Evolutionary conservation across 768 basidiomycete species (phyloP), one percentile per base, ranked within the genome.

Genomic region (Trametes cingulata): DNA sequence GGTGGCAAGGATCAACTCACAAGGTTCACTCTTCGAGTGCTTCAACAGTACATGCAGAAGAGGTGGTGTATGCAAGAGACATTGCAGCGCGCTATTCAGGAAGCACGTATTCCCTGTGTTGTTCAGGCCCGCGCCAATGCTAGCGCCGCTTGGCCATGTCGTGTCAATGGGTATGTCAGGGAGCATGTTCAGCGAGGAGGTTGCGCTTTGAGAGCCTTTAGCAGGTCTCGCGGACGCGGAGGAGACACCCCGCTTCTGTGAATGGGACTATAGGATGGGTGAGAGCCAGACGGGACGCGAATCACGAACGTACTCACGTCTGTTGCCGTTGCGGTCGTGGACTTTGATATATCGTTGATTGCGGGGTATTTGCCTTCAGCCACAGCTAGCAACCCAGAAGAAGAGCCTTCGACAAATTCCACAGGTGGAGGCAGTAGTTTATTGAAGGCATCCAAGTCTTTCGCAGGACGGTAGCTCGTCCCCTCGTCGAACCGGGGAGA

Each of bases 31-130:
- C 63, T 74, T 79, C 36, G 72, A 74, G 67, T 88, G 88, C 8
- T 72, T 72, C 41, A 75, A 52, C 39, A 93, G 72, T 42, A 89
- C 69, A 61, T 80, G 82, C 37, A 94, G 78, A 24, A 99, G 80
- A 2, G 95, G 93, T 9, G 95, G 86, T 0, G 96, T 98, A 69
- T 98, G 95, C 14, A 97, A 74, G 50, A 98, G 82, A 67, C 93
- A 94, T 76, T 99, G 97, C 49, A 98, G 75, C 20, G 89, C 91
- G 65, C 93, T 94, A 73, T 99, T 99, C 67, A 98, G 78, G 73
- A 96, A 99, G 74, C 97, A 99, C 1, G 93, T 96, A 70, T 98
- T 98, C 46, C 93, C 93, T 25, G 77, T 87, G 74, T 98, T 98
- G 69, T 83, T 79, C 46, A 98, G 76, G 1, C 95, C 95, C 50